phyloP scores from a whole-genome alignment of 257 asterid species.

The Ilex asprella region DNA sequence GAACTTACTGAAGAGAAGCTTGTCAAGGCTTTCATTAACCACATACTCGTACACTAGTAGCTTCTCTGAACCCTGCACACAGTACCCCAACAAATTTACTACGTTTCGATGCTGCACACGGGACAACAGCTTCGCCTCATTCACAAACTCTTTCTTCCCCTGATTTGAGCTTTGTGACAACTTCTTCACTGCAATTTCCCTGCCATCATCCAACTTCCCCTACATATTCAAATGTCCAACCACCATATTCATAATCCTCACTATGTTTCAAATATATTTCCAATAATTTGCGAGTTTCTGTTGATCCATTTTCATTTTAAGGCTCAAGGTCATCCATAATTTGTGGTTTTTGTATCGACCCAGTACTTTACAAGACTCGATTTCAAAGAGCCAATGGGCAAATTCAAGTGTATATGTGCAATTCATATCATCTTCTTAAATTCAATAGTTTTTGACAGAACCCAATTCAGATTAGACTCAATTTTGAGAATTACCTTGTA shows the following conservation, averaged over 20 bases:
- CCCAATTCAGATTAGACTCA: neutral
- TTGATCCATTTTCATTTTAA: too few species aligned
- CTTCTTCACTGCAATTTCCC: slow-evolving; percentile 83
- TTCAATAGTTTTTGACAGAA: neutral
- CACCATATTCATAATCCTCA: neutral
- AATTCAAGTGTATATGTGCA: neutral
- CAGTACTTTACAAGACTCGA: neutral
- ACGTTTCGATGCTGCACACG: slow-evolving; percentile 87
- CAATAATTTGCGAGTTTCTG: too few species aligned
- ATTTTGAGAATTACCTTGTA: slow-evolving; percentile 34
- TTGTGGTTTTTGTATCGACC: too few species aligned
- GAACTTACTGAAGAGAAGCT: slow-evolving; percentile 81
- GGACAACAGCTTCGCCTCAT: slow-evolving; percentile 79
- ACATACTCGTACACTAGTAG: slow-evolving; percentile 89
- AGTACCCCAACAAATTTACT: slow-evolving; percentile 87
- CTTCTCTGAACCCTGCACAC: slow-evolving; percentile 56
- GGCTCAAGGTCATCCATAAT: too few species aligned
- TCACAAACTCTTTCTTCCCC: slow-evolving; percentile 77
- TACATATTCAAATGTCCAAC: slow-evolving; percentile 13
- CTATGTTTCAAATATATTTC: too few species aligned
- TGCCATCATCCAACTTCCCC: slow-evolving; percentile 86
- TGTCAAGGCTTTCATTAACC: slow-evolving; percentile 83
- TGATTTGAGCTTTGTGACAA: slow-evolving; percentile 67
- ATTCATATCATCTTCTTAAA: neutral
- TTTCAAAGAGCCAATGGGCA: neutral